Percentiles rank a stretch among this genome's conserved stretches.
Evolutionary conservation across 305 asterid species (phyloP).

Genomic region (Stenogyne calaminthoides): DNA sequence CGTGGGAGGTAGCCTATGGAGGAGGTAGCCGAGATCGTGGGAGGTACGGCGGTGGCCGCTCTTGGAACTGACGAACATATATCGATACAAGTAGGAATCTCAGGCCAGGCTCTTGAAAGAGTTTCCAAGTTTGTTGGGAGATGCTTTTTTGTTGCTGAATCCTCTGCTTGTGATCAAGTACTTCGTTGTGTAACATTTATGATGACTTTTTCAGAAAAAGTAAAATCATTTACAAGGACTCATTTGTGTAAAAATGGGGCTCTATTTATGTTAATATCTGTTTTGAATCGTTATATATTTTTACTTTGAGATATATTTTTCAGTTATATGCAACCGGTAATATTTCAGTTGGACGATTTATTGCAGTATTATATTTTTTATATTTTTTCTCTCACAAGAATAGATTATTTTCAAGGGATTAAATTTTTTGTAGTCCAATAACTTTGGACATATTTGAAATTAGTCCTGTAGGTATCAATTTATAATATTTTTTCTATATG

Average conservation of each 20-base stretch:
- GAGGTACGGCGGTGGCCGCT: slow-evolving; percentile 69
- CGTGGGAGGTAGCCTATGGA: slow-evolving; percentile 57
- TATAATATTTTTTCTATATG: too few species aligned
- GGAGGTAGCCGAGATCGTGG: slow-evolving; percentile 74
- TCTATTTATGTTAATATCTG: slow-evolving; percentile 3
- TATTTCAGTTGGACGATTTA: too few species aligned
- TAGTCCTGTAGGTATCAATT: too few species aligned
- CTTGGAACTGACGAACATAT: slow-evolving; percentile 52
- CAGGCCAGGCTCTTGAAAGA: background rate
- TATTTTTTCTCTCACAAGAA: too few species aligned
- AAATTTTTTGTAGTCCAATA: too few species aligned
- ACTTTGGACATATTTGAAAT: too few species aligned
- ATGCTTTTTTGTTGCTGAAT: slow-evolving; percentile 11
- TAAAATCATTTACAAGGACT: background rate
- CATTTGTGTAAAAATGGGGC: slow-evolving; percentile 1
- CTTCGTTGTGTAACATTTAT: slow-evolving; percentile 33
- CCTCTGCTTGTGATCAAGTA: slow-evolving; percentile 24
- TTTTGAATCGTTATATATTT: background rate
- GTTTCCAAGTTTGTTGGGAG: slow-evolving; percentile 22
- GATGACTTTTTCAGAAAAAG: background rate
- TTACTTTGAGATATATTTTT: background rate
- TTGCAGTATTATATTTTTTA: too few species aligned
- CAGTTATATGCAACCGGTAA: too few species aligned
- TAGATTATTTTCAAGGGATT: too few species aligned
- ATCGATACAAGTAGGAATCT: background rate